Evolutionary conservation across 225 moss, liverwort and hornwort species (phyloP), one percentile per base, ranked within the genome.

Genomic region (Polytrichum commune): DNA sequence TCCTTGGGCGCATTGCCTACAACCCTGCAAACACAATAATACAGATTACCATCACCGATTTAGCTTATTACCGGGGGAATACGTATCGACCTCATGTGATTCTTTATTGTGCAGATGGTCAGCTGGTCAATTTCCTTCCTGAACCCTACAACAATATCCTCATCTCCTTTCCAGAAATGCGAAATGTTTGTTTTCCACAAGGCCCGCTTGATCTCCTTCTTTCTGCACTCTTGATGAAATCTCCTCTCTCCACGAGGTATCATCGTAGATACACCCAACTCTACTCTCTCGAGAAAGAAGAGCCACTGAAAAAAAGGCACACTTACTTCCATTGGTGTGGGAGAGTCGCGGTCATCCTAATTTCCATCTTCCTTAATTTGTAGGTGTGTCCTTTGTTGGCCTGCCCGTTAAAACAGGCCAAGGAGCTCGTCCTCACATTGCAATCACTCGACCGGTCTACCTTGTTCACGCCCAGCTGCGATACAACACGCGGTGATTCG

Each of bases 331-430:
- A 71, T 74, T 73, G 78, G 22, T 77, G 68, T n/a, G 86, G 86
- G 53, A 86, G 76, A 2, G 83, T 86, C 26, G 86, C 86, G 58
- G 86, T 86, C 86, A 86, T 86, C 46, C 46, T 46, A 46, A 13
- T 46, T 46, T 46, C 46, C 46, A 46, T 16, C 13, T 46, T 46
- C 46, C 46, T 4, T 46, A 46, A 13, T 13, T 46, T 13, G 46
- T 46, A 46, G 4, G 13, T 46, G 13, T 46, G 13, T 46, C 13
- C 46, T 46, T 46, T 46, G 46, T 1, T 16, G 16, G 3, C 16
- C 46, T 16, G 46, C 46, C 13, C 46, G 46, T 46, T 3, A 46
- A 46, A 16, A 46, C 46, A 16, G 46, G 46, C 46, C 46, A 46
- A 13, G 46, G 46, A 46, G 13, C 46, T 46, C 46, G 46, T 13